phyloP scores from a whole-genome alignment of 2,329 filamentous ascomycete genomes.

The Colletotrichum echinochloae region DNA sequence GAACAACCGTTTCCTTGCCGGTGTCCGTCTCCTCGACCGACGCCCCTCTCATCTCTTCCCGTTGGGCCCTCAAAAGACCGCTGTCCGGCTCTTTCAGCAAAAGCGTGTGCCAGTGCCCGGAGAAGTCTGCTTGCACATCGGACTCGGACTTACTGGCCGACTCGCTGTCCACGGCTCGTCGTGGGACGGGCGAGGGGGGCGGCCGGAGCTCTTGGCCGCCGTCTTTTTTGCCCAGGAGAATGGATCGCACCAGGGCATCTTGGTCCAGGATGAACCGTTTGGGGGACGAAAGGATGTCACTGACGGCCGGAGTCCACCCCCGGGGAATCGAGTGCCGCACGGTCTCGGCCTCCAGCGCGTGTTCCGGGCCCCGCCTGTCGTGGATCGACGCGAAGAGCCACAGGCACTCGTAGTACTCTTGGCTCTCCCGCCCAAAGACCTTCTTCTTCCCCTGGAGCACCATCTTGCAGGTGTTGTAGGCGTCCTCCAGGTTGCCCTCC shows the following conservation, averaged over 20 bases:
- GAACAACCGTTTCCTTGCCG: constrained; percentile 6
- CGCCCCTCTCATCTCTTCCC: not conserved
- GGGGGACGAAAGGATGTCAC: not conserved
- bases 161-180: not conserved
- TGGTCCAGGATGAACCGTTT: constrained; percentile 2
- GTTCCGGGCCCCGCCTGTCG: constrained; percentile 4
- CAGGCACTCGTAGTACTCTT: not conserved
- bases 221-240: not conserved
- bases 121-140: not conserved
- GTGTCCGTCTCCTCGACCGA: constrained; percentile 12
- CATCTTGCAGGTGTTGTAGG: not conserved
- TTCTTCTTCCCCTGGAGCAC: constrained; percentile 8
- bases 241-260: not conserved
- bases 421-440: not conserved
- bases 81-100: not conserved
- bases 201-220: not conserved
- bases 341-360: constrained; percentile 3
- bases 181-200: not conserved
- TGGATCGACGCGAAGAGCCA: constrained; percentile 17
- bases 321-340: constrained; percentile 1
- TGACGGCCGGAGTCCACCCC: not conserved
- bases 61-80: not conserved
- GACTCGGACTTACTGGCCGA: not conserved
- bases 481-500: not conserved
- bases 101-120: not conserved